Percentiles rank a stretch among this genome's conserved stretches.
These are phyloP conservation scores for Blastomyces emzantsi DNA, from an alignment of 2,329 filamentous ascomycete species.

Conservation along the genomic window DNA sequence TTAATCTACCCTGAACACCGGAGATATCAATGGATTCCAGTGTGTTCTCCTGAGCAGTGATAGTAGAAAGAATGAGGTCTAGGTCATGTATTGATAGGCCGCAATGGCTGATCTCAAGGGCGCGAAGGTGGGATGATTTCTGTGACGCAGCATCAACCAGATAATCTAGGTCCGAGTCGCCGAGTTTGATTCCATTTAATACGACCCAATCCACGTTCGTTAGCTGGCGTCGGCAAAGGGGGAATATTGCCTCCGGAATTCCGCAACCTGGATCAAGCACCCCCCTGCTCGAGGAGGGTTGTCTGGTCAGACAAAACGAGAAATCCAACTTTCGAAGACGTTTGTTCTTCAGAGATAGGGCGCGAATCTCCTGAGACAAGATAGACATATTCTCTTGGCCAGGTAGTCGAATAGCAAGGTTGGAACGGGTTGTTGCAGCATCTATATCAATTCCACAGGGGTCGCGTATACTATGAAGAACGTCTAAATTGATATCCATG, in stretches of 20 bases:
- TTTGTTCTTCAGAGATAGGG: conserved; percentile 56
- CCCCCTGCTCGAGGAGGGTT: conserved; percentile 41
- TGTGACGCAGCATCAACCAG: conserved; percentile 60
- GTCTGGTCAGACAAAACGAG: conserved; percentile 50
- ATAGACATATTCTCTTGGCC: conserved; percentile 49
- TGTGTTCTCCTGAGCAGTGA: conserved; percentile 57
- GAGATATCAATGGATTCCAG: conserved; percentile 60
- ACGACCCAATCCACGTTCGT: conserved; percentile 65
- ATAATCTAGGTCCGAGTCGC: conserved; percentile 59
- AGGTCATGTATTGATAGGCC: conserved; percentile 41
- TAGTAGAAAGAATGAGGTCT: conserved; percentile 53
- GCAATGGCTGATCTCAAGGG: conserved; percentile 58
- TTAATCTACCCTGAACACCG: conserved; percentile 56
- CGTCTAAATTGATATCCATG: conserved; percentile 53
- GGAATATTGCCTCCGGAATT: conserved; percentile 60
- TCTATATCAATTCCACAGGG: conserved; percentile 53
- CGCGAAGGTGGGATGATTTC: conserved; percentile 54
- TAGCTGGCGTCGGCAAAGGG: conserved; percentile 56
- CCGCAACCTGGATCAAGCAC: conserved; percentile 56
- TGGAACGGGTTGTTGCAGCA: conserved; percentile 52
- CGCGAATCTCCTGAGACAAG: conserved; percentile 59
- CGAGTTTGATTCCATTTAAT: conserved; percentile 59
- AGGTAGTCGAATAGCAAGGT: conserved; percentile 44
- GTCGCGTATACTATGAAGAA: conserved; percentile 54
- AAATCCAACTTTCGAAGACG: conserved; percentile 57